Percentiles rank a stretch among this genome's conserved stretches.
These are phyloP conservation scores for Penicillium manginii DNA, from an alignment of 495 filamentous ascomycete species.

Conservation along the genomic window DNA sequence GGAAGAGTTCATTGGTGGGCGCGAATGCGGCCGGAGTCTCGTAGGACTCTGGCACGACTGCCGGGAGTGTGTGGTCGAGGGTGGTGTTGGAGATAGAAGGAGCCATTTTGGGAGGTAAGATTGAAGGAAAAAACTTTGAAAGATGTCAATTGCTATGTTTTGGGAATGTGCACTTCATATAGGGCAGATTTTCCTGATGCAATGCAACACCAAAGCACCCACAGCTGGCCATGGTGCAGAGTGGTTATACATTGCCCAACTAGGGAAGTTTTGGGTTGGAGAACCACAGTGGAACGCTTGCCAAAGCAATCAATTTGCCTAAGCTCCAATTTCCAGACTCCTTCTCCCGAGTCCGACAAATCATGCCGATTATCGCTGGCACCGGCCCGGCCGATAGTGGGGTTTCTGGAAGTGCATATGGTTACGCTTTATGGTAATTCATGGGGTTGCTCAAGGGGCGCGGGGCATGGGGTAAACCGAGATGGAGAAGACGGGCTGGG, in stretches of 20 bases:
- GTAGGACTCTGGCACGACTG: slow-evolving; percentile 26
- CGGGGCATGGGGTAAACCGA: slow-evolving; percentile 8
- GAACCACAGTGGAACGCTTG: slow-evolving; percentile 18
- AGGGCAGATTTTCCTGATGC: not conserved
- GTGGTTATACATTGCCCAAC: slow-evolving; percentile 24
- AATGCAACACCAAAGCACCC: not conserved
- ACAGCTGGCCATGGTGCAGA: not conserved
- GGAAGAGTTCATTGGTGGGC: slow-evolving; percentile 33
- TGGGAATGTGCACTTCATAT: slow-evolving; percentile 14
- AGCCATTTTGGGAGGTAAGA: slow-evolving; percentile 29
- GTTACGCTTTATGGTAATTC: slow-evolving; percentile 13
- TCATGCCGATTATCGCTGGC: slow-evolving; percentile 13
- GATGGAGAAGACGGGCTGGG: slow-evolving; percentile 11
- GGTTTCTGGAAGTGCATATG: slow-evolving; percentile 8
- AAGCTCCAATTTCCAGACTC: slow-evolving; percentile 5
- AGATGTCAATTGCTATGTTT: not conserved
- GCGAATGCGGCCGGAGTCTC: slow-evolving; percentile 29
- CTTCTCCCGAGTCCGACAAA: slow-evolving; percentile 11
- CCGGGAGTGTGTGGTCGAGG: slow-evolving; percentile 28
- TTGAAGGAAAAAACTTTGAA: not conserved
- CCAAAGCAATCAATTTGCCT: slow-evolving; percentile 2
- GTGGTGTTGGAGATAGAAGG: slow-evolving; percentile 22
- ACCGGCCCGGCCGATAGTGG: not conserved
- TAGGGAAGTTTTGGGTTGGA: slow-evolving; percentile 15
- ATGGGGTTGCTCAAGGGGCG: not conserved